Conservation (phyloP, 768 basidiomycete genomes). For the Grammothele lineata region DNA sequence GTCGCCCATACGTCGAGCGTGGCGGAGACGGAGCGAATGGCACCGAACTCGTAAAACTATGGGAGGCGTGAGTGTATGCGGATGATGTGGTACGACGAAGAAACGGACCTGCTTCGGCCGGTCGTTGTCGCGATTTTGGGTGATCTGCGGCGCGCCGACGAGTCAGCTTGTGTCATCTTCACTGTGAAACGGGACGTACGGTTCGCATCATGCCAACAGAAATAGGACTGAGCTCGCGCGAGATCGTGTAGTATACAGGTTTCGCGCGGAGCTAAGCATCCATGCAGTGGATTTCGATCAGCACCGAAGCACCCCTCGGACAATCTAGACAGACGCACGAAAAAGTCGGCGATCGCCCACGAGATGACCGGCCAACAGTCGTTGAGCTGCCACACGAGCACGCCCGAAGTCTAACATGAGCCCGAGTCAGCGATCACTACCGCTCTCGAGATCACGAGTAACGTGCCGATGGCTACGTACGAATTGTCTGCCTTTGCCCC, state of each 20-base stretch:
- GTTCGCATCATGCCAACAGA: conserved; percentile 37
- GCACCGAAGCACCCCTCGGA: background rate
- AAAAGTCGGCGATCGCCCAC: conserved; percentile 92
- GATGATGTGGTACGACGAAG: too few relatives aligned
- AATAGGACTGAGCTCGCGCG: conserved; percentile 36
- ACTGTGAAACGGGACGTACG: conserved; percentile 10
- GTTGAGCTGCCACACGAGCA: conserved; percentile 88
- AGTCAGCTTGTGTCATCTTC: too few relatives aligned
- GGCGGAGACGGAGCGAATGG: conserved; percentile 60
- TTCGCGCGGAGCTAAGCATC: conserved; percentile 56
- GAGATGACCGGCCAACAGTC: conserved; percentile 93
- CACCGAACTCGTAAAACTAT: conserved; percentile 41
- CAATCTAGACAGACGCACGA: conserved; percentile 27
- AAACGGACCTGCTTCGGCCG: conserved; percentile 29
- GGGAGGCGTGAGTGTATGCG: background rate
- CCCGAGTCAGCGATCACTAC: conserved; percentile 16
- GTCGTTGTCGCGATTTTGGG: conserved; percentile 26
- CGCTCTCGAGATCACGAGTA: conserved; percentile 26
- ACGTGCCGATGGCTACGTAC: conserved; percentile 48
- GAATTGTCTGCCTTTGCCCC: conserved; percentile 74
- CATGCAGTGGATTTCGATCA: too few relatives aligned
- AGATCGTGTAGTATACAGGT: conserved; percentile 37
- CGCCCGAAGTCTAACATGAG: conserved; percentile 58
- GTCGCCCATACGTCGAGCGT: conserved; percentile 81
- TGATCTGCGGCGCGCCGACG: background rate